A percentile compares a stretch with the other conserved stretches of the same genome.
phyloP scores from a whole-genome alignment of 208 protist genomes.

The Leishmania amazonensis region DNA sequence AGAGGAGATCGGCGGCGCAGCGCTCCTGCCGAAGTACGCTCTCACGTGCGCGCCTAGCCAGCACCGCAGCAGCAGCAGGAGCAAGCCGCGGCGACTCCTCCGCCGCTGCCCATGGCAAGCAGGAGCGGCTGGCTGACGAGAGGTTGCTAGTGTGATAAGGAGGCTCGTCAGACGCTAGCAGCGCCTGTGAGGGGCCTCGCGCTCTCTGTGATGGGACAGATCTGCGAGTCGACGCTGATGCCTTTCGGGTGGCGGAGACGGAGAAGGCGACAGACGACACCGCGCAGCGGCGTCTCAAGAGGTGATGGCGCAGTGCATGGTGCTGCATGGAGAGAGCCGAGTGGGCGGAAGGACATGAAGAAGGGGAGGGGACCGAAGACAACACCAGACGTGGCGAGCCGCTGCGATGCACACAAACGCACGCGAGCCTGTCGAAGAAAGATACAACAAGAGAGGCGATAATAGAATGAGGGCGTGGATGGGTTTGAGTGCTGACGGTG shows the following conservation, averaged over 20 bases:
- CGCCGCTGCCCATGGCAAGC: not conserved
- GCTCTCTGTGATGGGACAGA: not conserved
- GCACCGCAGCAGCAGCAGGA: slow-evolving; percentile 17
- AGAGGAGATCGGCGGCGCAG: slow-evolving; percentile 25
- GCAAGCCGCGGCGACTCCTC: slow-evolving; percentile 6
- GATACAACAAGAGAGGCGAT: not conserved
- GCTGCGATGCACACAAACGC: slow-evolving; percentile 1
- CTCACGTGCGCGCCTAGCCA: slow-evolving; percentile 12
- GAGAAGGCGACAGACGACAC: not conserved
- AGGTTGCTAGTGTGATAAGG: not conserved
- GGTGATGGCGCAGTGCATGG: not conserved
- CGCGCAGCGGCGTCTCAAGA: slow-evolving; percentile 2
- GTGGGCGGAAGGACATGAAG: not conserved
- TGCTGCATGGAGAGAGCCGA: not conserved
- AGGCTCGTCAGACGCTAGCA: slow-evolving; percentile 6
- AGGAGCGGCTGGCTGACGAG: not conserved
- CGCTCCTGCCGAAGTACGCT: slow-evolving; percentile 25
- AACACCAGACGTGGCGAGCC: not conserved
- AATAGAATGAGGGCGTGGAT: not conserved
- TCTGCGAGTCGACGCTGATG: not conserved
- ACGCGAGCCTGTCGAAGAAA: not conserved
- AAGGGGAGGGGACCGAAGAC: not conserved
- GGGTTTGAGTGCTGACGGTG: not conserved
- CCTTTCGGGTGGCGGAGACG: not conserved
- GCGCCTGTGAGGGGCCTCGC: slow-evolving; percentile 2